Evolutionary conservation across 1,284 basidiomycete species (phyloP).

Genomic region (Xerocomus amazonicus): DNA sequence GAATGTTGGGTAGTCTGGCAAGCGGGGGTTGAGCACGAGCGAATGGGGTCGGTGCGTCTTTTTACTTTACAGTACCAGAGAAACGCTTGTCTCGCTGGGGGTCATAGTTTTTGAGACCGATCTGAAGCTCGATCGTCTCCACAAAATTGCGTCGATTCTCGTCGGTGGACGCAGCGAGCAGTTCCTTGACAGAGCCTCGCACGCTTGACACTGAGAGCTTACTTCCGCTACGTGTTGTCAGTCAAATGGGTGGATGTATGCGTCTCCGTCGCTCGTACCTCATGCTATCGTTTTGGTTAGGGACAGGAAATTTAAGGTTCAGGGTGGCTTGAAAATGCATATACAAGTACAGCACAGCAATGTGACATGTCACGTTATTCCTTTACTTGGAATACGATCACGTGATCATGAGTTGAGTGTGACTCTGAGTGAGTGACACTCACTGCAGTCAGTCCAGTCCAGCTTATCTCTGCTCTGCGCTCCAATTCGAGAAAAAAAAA

Average conservation of each 20-base stretch:
- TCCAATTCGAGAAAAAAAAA: too few relatives aligned
- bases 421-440: too few relatives aligned
- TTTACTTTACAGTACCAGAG: conserved; percentile 96
- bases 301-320: conserved; percentile 30
- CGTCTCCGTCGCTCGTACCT: conserved; percentile 21
- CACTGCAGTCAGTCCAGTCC: too few relatives aligned
- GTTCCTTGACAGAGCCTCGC: conserved; percentile 91
- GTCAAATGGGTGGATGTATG: too few relatives aligned
- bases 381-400: too few relatives aligned
- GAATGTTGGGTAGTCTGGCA: conserved; percentile 89
- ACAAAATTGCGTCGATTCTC: conserved; percentile 89
- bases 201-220: conserved; percentile 99
- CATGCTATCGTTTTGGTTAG: conserved; percentile 31
- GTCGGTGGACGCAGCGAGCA: conserved; percentile 73
- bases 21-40: conserved; percentile 1
- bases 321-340: conserved; percentile 30
- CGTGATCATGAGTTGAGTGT: too few relatives aligned
- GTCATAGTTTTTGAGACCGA: conserved; percentile 98
- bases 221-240: conserved; percentile 28
- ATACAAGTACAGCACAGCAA: too few relatives aligned
- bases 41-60: conserved; percentile 16
- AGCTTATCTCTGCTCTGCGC: too few relatives aligned
- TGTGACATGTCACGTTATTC: too few relatives aligned
- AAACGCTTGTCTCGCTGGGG: conserved; percentile 95
- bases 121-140: conserved; percentile 94